These are phyloP conservation scores for Penicillium sp. DNA, from an alignment of 2,329 filamentous ascomycete species.

Conservation along the genomic window DNA sequence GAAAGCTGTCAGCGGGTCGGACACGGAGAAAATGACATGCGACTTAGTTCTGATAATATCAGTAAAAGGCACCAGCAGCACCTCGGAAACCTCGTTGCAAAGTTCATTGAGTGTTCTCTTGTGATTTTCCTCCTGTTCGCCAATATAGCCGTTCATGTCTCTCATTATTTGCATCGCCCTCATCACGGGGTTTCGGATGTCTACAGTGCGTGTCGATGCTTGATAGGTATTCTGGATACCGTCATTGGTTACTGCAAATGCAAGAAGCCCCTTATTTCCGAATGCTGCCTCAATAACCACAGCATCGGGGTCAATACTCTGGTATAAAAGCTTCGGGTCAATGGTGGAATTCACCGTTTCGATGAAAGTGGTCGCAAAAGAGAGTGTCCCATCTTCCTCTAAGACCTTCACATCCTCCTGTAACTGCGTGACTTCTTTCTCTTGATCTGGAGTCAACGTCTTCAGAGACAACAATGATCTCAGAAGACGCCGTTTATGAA, in stretches of 20 bases:
- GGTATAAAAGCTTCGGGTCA: constrained; percentile 14
- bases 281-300: constrained; percentile 25
- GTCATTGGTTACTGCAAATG: constrained; percentile 22
- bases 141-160: constrained; percentile 18
- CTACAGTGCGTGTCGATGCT: constrained; percentile 4
- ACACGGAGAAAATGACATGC: constrained; percentile 26
- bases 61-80: constrained; percentile 19
- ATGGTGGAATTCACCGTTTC: constrained; percentile 17
- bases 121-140: constrained; percentile 14
- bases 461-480: constrained; percentile 12
- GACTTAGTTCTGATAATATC: constrained; percentile 18
- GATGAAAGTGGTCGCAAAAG: constrained; percentile 19
- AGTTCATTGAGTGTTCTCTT: constrained; percentile 15
- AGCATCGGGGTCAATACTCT: constrained; percentile 16
- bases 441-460: constrained; percentile 11
- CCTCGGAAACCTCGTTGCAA: constrained; percentile 14
- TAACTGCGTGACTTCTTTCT: constrained; percentile 10
- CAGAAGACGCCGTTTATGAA: constrained; percentile 17
- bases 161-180: constrained; percentile 21
- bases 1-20: constrained; percentile 26
- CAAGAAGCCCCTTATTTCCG: constrained; percentile 13
- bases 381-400: constrained; percentile 14
- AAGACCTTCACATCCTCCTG: constrained; percentile 11
- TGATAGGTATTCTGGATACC: constrained; percentile 19
- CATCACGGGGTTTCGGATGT: constrained; percentile 23